Conservation (phyloP, 148 eudicot genomes). For the Rhododendron ovatum region DNA sequence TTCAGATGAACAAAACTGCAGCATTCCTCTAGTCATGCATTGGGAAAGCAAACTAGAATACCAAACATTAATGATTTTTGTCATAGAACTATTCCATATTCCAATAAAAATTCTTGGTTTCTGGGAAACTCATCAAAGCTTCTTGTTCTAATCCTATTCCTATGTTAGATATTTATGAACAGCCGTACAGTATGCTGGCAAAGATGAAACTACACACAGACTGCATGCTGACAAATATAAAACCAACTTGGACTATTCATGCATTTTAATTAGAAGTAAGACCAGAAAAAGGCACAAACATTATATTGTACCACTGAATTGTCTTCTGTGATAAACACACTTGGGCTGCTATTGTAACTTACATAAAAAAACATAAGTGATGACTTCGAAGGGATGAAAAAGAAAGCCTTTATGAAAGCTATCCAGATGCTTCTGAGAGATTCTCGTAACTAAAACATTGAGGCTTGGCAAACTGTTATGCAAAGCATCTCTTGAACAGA, state of each 20-base stretch:
- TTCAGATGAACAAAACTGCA: slow-evolving; percentile 66
- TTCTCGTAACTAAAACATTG: background rate
- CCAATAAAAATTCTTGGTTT: background rate
- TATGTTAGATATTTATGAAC: too few relatives aligned
- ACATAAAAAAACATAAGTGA: too few relatives aligned
- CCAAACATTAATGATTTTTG: too few relatives aligned
- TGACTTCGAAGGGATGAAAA: background rate
- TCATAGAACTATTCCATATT: background rate
- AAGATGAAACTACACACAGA: background rate
- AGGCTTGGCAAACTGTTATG: background rate
- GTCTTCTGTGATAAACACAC: background rate
- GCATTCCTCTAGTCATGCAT: slow-evolving; percentile 8
- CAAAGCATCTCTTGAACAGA: background rate
- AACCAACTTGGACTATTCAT: background rate
- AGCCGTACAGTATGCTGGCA: background rate
- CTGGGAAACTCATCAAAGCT: background rate
- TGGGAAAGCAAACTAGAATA: background rate
- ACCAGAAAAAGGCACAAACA: background rate
- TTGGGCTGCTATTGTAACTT: background rate
- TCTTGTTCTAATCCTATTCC: background rate
- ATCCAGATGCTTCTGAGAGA: background rate
- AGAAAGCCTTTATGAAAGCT: background rate
- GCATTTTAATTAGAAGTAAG: too few relatives aligned
- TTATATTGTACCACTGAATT: background rate
- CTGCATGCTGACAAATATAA: background rate